Percentiles rank a stretch among this genome's conserved stretches.
Conservation (phyloP, 345 rosid genomes). For the Salix exigua region DNA sequence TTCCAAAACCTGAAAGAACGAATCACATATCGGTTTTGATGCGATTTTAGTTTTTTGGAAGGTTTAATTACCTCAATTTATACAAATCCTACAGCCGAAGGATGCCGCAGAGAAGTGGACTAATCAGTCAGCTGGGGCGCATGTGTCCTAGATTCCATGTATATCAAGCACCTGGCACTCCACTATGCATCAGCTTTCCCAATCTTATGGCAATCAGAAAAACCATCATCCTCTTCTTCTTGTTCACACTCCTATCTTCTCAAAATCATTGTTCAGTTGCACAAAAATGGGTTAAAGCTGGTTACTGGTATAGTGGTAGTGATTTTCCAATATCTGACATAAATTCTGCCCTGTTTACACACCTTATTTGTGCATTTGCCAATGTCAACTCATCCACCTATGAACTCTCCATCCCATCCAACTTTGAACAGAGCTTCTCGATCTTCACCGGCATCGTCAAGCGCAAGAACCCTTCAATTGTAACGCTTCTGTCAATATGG, state of each 20-base stretch:
- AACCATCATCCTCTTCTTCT: background rate
- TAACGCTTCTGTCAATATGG: conserved; percentile 32
- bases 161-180: too few species aligned
- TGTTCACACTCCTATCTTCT: background rate
- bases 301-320: background rate
- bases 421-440: conserved; percentile 11
- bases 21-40: too few species aligned
- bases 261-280: background rate
- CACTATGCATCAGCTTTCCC: too few species aligned
- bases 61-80: too few species aligned
- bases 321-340: background rate
- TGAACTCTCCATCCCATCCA: background rate
- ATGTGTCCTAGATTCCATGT: too few species aligned
- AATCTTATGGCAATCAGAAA: background rate
- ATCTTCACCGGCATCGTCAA: conserved; percentile 25
- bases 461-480: conserved; percentile 24
- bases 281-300: conserved; percentile 9
- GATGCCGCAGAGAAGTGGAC: too few species aligned
- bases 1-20: too few species aligned
- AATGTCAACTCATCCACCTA: conserved; percentile 13
- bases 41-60: too few species aligned
- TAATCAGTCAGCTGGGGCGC: too few species aligned
- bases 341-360: conserved; percentile 15
- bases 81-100: too few species aligned
- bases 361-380: conserved; percentile 14